Evolutionary conservation across 441 rosid genomes (phyloP), one percentile per base, ranked within the genome.

Genomic region (Geranium incanum): DNA sequence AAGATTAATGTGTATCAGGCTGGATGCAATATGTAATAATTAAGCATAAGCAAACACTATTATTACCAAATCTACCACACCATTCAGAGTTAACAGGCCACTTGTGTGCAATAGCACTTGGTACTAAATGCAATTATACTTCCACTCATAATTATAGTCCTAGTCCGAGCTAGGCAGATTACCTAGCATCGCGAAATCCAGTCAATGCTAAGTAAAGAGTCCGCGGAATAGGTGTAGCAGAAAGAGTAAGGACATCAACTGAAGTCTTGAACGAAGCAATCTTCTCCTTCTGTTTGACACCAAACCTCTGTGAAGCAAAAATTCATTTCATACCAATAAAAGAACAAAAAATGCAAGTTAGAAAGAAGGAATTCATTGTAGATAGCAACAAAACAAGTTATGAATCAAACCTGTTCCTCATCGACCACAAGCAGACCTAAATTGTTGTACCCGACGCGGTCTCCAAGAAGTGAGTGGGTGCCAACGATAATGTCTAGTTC

Each of bases 141-240:
- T 69, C 15, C 33, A 55, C 57, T 36, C 18, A 13, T 15, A 15
- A 66, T 70, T 19, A 60, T 69, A 4, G 68, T n/a, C 13, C 59
- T 69, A 4, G 68, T n/a, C 13, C 59, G 67, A 67, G 48, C 65
- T 68, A 67, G 6, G 15, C 41, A 72, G 66, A 62, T 80, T 86
- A 94, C 99, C 97, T 95, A 55, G 99, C 97, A 89, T 95, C 99
- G 71, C 96, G 97, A 87, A 95, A 95, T 73, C 99, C 97, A 62
- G 97, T 95, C 86, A 95, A 80, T 67, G 97, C 96, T 81, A 95
- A 82, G 84, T 95, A 95, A 66, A 95, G 93, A 8, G 97, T 95
- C 75, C 99, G 89, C 55, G 99, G 99, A 75, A 95, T 95, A 57
- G 99, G 99, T 74, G 99, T 92, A 71, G 97, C 99, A 2, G 99